These are phyloP conservation scores for Cladorrhinum samala DNA, from an alignment of 495 filamentous ascomycete species.

Conservation along the genomic window DNA sequence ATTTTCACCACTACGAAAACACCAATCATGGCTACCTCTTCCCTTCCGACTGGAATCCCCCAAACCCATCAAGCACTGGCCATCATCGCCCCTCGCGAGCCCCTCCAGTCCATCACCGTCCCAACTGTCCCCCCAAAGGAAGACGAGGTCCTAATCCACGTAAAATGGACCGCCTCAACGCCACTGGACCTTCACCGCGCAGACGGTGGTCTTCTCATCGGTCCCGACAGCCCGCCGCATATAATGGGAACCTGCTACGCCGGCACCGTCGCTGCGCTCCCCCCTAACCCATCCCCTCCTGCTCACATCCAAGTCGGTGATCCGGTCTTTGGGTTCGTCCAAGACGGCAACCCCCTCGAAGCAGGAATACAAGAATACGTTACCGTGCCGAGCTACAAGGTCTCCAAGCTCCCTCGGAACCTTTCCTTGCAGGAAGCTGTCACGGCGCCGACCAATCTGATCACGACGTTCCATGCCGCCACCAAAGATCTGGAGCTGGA, in stretches of 20 bases:
- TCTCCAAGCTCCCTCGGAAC: conserved; percentile 32
- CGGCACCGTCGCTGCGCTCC: conserved; percentile 38
- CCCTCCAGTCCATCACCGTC: conserved; percentile 17
- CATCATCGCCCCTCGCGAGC: conserved; percentile 26
- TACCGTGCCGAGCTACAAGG: conserved; percentile 31
- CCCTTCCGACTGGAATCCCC: conserved; percentile 16
- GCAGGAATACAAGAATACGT: conserved; percentile 44
- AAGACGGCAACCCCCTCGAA: conserved; percentile 25
- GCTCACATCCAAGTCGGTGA: conserved; percentile 32
- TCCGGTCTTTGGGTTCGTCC: conserved; percentile 46
- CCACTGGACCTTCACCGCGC: conserved; percentile 51
- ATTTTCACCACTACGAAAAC: too few relatives aligned
- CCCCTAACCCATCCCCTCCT: neutral
- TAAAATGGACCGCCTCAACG: conserved; percentile 47
- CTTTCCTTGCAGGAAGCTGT: conserved; percentile 39
- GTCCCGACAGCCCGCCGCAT: conserved; percentile 24
- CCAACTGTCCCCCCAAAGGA: conserved; percentile 33
- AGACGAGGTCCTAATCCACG: conserved; percentile 35
- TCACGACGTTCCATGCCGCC: conserved; percentile 46
- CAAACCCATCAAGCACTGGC: conserved; percentile 38
- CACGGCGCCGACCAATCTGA: conserved; percentile 45
- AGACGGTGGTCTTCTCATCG: conserved; percentile 42
- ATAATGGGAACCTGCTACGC: conserved; percentile 36
- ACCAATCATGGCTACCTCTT: conserved; percentile 2
- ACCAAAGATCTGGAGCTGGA: conserved; percentile 38